Evolutionary conservation across 208 protist species (phyloP).

Genomic region (Leishmania aethiopica): DNA sequence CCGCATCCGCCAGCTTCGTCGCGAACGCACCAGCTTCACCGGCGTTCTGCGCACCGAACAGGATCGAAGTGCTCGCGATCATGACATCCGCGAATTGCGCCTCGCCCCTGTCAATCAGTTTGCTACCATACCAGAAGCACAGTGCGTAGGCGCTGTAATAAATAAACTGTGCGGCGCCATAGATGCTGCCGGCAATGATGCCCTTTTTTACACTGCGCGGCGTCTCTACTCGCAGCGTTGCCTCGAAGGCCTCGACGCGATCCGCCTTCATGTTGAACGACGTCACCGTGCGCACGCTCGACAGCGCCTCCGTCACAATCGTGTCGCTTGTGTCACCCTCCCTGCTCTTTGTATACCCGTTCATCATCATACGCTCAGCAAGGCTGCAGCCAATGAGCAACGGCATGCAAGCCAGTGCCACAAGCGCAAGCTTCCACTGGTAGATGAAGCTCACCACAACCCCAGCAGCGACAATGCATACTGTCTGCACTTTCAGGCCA

Average conservation of each 20-base stretch:
- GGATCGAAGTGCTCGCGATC: constrained; percentile 48
- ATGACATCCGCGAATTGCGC: constrained; percentile 62
- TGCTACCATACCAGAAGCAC: constrained; percentile 82
- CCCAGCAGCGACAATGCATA: constrained; percentile 47
- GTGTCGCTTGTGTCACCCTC: constrained; percentile 50
- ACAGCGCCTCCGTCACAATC: constrained; percentile 72
- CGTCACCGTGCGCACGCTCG: constrained; percentile 73
- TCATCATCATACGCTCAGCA: constrained; percentile 51
- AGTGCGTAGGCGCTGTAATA: constrained; percentile 62
- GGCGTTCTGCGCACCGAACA: constrained; percentile 61
- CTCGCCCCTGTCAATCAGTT: constrained; percentile 68
- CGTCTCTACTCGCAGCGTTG: constrained; percentile 23
- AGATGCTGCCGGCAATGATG: constrained; percentile 45
- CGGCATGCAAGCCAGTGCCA: constrained; percentile 61
- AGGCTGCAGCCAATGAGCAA: constrained; percentile 42
- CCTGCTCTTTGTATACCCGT: constrained; percentile 40
- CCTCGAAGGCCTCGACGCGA: constrained; percentile 32
- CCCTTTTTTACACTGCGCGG: constrained; percentile 28
- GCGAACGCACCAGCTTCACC: constrained; percentile 75
- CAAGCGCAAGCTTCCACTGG: constrained; percentile 78
- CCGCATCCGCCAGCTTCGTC: constrained; percentile 56
- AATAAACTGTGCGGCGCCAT: constrained; percentile 65
- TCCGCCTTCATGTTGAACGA: constrained; percentile 74
- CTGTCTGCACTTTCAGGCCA: constrained; percentile 57
- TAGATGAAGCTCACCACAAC: constrained; percentile 65